Evolutionary conservation across 2,329 filamentous ascomycete genomes (phyloP), one percentile per base, ranked within the genome.

Genomic region (Alternaria tenuissima): DNA sequence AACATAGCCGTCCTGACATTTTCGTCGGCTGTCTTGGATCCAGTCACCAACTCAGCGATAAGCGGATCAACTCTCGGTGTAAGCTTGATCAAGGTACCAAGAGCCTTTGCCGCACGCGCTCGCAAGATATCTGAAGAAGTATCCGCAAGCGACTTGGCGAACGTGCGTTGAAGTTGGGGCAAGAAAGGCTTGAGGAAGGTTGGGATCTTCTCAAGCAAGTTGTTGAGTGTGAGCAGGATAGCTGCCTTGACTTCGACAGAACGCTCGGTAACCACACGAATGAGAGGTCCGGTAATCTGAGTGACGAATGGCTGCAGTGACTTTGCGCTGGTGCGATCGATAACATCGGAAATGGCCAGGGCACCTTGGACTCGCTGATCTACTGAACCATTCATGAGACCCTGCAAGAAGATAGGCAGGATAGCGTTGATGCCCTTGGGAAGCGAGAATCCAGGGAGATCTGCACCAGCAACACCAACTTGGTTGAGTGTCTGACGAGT

Each of bases 381-480:
- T 16, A 91, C 84, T 38, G 91, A 94, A 59, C 95, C 96, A 73
- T 99, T 98, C 90, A 99, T 96, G 67, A 99, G 85, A 80, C 95
- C 95, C 77, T 99, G 96, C 75, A 98, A 80, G 86, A 99, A 98
- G 67, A 99, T 98, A 2, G 96, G 95, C 62, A 99, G 82, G 66
- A 99, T 90, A 64, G 95, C 94, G 74, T 93, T 96, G 84, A 99
- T 97, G 63, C 96, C 96, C 86, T 98, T 99, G 2, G 94, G 95
- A 57, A 98, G 83, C 36, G 84, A 85, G 82, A 99, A 99, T 36
- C 95, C 96, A 39, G 93, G 88, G 47, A 99, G 84, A 72, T 94
- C 90, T 41, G 89, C 86, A 28, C 95, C 95, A 42, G 93, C 83
- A 44, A 97, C 92, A 69, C 96, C 95, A 47, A 98, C 91, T 72